These are phyloP conservation scores for Candida nitratophila DNA, from an alignment of 805 yeast genomes.

Conservation along the genomic window DNA sequence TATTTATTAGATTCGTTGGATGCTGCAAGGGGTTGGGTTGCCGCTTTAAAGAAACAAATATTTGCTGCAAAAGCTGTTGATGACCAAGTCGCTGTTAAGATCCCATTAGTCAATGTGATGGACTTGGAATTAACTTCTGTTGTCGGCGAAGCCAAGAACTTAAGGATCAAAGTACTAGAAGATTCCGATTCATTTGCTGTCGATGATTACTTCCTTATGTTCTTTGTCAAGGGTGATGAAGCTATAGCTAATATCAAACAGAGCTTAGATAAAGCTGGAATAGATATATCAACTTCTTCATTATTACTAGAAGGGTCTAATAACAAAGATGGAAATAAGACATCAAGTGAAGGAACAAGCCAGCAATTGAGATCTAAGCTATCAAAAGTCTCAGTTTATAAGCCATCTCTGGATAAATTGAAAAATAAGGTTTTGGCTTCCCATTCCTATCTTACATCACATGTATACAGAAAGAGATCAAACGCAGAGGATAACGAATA, in stretches of 20 bases:
- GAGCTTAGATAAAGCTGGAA: constrained; percentile 29
- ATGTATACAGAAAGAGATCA: not conserved
- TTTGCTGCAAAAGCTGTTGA: constrained; percentile 67
- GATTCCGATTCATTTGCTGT: constrained; percentile 43
- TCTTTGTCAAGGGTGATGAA: constrained; percentile 45
- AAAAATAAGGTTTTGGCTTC: not conserved
- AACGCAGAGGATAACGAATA: not conserved
- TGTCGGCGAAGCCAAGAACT: constrained; percentile 47
- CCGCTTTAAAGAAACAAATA: constrained; percentile 63
- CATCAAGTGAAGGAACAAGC: too few species aligned
- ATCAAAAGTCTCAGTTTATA: not conserved
- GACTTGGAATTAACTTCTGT: constrained; percentile 52
- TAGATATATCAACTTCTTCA: constrained; percentile 5
- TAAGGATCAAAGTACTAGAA: constrained; percentile 57
- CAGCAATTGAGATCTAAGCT: not conserved
- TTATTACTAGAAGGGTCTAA: not conserved
- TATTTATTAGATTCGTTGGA: constrained; percentile 69
- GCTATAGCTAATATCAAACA: constrained; percentile 34
- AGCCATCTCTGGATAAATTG: not conserved
- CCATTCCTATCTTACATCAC: not conserved
- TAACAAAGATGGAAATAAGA: not conserved
- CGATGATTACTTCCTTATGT: constrained; percentile 68
- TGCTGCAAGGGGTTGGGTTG: constrained; percentile 78
- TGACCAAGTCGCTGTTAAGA: constrained; percentile 66
- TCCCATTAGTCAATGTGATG: constrained; percentile 64